phyloP scores from a whole-genome alignment of 2,329 filamentous ascomycete species.

The Xylaria multiplex region DNA sequence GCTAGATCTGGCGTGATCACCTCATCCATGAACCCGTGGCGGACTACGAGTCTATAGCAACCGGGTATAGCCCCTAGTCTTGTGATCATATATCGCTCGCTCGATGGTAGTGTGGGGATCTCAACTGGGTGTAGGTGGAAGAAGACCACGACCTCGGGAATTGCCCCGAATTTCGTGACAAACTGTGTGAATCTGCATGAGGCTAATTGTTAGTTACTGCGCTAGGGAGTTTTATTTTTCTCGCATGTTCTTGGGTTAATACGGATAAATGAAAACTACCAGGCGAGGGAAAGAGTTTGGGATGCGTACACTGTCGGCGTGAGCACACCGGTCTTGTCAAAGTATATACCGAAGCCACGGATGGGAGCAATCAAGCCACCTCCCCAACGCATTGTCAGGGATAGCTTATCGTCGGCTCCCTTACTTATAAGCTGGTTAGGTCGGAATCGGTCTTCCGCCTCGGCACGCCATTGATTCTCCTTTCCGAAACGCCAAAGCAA shows the following conservation, averaged over 20 bases:
- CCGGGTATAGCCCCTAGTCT: slow-evolving; percentile 62
- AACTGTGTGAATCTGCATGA: slow-evolving; percentile 71
- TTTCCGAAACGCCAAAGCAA: slow-evolving; percentile 83
- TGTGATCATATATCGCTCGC: slow-evolving; percentile 60
- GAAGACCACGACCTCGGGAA: slow-evolving; percentile 76
- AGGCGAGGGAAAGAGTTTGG: neutral
- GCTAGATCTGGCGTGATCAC: slow-evolving; percentile 73
- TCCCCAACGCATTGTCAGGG: slow-evolving; percentile 54
- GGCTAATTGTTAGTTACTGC: neutral
- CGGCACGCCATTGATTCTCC: slow-evolving; percentile 78
- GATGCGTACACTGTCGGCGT: slow-evolving; percentile 63
- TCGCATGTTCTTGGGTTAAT: neutral
- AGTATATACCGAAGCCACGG: slow-evolving; percentile 75
- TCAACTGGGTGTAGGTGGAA: slow-evolving; percentile 76
- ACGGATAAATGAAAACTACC: neutral
- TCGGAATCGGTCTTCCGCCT: slow-evolving; percentile 69
- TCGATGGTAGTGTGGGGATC: slow-evolving; percentile 62
- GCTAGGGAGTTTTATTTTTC: neutral
- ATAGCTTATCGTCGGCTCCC: slow-evolving; percentile 43
- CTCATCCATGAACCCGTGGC: slow-evolving; percentile 79
- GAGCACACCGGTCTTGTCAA: slow-evolving; percentile 77
- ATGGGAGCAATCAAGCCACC: slow-evolving; percentile 58
- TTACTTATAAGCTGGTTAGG: slow-evolving; percentile 53
- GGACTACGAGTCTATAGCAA: slow-evolving; percentile 74
- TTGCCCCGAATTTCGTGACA: slow-evolving; percentile 73